phyloP scores from a whole-genome alignment of 176 grass and related monocot genomes.

The Oryza punctata region DNA sequence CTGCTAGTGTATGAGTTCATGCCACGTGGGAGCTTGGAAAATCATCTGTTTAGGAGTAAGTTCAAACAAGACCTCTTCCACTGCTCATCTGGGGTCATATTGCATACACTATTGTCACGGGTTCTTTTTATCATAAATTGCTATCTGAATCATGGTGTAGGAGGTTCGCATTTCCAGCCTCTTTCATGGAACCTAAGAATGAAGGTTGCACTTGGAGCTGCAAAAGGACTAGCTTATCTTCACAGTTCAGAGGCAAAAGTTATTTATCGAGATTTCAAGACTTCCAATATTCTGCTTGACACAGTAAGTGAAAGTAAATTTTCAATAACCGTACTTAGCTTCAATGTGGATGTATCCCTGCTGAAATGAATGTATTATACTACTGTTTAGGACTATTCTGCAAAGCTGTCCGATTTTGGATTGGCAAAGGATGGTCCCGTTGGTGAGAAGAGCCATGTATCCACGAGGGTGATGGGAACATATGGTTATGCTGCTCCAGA shows the following conservation, averaged over 20 bases:
- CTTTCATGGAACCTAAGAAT: slow-evolving; percentile 91
- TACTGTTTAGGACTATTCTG: slow-evolving; percentile 73
- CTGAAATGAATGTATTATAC: slow-evolving; percentile 30
- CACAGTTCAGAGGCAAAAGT: slow-evolving; percentile 81
- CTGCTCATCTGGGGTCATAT: neutral
- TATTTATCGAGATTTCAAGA: slow-evolving; percentile 97
- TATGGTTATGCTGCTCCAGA: slow-evolving; percentile 93
- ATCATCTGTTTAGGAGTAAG: slow-evolving; percentile 96
- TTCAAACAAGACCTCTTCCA: slow-evolving; percentile 18
- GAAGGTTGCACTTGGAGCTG: slow-evolving; percentile 88
- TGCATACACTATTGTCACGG: neutral
- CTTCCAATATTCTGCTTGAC: slow-evolving; percentile 92
- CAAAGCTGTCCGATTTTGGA: slow-evolving; percentile 96
- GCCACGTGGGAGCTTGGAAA: slow-evolving; percentile 94
- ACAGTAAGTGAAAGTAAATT: slow-evolving; percentile 52
- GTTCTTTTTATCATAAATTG: slow-evolving; percentile 19
- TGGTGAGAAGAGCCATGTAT: slow-evolving; percentile 89
- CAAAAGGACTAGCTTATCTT: slow-evolving; percentile 87
- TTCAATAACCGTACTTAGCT: neutral
- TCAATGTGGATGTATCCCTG: neutral
- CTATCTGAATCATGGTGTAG: slow-evolving; percentile 51
- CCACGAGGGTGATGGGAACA: slow-evolving; percentile 89
- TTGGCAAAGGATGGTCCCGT: slow-evolving; percentile 90
- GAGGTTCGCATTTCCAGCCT: slow-evolving; percentile 75
- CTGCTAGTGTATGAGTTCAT: slow-evolving; percentile 93